A percentile compares a stretch with the other conserved stretches of the same genome.
These are phyloP conservation scores for Haplographium delicatum DNA, from an alignment of 495 filamentous ascomycete genomes.

Conservation along the genomic window DNA sequence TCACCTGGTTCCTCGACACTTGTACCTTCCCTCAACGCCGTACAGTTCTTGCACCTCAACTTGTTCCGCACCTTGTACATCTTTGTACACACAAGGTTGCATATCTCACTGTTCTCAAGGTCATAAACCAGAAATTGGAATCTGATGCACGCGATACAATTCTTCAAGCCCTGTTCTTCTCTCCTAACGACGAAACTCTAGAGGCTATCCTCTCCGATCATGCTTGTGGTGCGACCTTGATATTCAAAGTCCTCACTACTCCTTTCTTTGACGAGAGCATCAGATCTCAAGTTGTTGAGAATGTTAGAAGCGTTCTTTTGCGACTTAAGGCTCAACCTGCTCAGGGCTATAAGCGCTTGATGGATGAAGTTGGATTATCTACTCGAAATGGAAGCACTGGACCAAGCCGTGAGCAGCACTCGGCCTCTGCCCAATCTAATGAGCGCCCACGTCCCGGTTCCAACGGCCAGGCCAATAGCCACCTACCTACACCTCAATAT, in stretches of 20 bases:
- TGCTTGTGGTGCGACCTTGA: conserved; percentile 86
- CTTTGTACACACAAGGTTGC: conserved; percentile 98
- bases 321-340: conserved; percentile 88
- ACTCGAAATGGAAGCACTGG: conserved; percentile 31
- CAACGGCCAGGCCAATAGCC: conserved; percentile 36
- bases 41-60: conserved; percentile 84
- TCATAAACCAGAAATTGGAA: conserved; percentile 97
- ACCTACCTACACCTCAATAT: conserved; percentile 28
- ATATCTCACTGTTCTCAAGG: conserved; percentile 94
- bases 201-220: conserved; percentile 91
- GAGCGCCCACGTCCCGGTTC: conserved; percentile 51
- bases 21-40: conserved; percentile 92
- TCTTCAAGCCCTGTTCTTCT: conserved; percentile 91
- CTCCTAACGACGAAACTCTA: conserved; percentile 76
- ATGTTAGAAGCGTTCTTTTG: conserved; percentile 81
- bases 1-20: conserved; percentile 98
- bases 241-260: conserved; percentile 97
- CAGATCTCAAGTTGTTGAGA: conserved; percentile 80
- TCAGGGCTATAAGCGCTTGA: conserved; percentile 95
- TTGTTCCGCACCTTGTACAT: conserved; percentile 94
- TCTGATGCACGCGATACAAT: conserved; percentile 89
- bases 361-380: conserved; percentile 75
- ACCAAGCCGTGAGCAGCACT: conserved; percentile 40
- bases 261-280: conserved; percentile 96
- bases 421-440: conserved; percentile 24